A percentile compares a stretch with the other conserved stretches of the same genome.
These are phyloP conservation scores for Lactuca sativa DNA, from an alignment of 129 eudicot species.

Conservation along the genomic window DNA sequence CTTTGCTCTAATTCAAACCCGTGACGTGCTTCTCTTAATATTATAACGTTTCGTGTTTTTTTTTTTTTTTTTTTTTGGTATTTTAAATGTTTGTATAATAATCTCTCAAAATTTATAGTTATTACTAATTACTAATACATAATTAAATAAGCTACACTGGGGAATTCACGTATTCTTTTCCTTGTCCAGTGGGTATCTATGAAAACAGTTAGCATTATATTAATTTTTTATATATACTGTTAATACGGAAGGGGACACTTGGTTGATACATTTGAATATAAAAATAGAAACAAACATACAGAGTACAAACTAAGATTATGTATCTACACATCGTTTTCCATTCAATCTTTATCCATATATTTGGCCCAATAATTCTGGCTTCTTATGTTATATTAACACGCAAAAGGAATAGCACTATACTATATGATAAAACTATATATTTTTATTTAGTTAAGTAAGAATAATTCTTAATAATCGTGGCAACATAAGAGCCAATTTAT, in stretches of 20 bases:
- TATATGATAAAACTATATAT: not conserved
- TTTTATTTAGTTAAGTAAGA: not conserved
- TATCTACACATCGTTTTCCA: slow-evolving; percentile 23
- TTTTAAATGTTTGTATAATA: not conserved
- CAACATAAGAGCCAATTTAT: not conserved
- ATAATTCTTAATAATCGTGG: not conserved
- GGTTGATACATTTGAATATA: not conserved
- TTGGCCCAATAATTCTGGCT: slow-evolving; percentile 10
- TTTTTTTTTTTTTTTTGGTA: not conserved
- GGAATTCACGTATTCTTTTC: not conserved
- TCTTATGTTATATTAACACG: slow-evolving; percentile 28
- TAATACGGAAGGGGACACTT: not conserved
- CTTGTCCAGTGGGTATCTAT: not conserved
- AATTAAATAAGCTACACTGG: not conserved
- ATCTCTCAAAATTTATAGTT: not conserved
- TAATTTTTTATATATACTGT: not conserved
- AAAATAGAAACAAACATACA: not conserved
- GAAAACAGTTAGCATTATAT: slow-evolving; percentile 15
- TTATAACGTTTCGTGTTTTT: not conserved
- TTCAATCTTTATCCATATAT: slow-evolving; percentile 10
- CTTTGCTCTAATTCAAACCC: slow-evolving; percentile 18
- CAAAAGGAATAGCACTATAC: slow-evolving; percentile 19
- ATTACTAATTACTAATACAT: not conserved
- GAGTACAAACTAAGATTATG: not conserved
- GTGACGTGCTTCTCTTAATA: slow-evolving; percentile 9